Base-by-base conservation (phyloP, 345 rosid genomes). In the Eucalyptus guilfoylei region DNA sequence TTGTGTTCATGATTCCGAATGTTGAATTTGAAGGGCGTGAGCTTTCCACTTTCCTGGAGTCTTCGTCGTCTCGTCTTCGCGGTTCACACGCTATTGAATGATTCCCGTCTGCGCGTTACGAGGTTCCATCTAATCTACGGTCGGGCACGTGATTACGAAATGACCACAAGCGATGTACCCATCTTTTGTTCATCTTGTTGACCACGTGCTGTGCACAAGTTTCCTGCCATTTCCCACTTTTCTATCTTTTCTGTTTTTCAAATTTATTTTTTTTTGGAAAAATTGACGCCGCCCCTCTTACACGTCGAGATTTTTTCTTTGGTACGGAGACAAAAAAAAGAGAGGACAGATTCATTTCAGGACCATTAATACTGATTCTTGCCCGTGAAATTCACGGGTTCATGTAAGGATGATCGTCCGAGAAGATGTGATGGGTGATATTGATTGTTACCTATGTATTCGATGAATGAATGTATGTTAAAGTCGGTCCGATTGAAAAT, bases 401-500 rank as follows among this genome's bases (percentile, higher is more conserved):
- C 13, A 55, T 10, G 1, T 24, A 24, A 10, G 6, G 30, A 55
- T 9, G 30, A 24, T 19, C 9, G 2, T 52, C 2, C 4, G 5
- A 2, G 11, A 4, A 52, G 26, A 52, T 52, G 26, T 52, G 58
- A 52, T 52, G 58, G 11, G 26, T 52, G 58, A 52, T 21, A 52
- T 52, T 21, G 11, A 1, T 52, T 0, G 26, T 52, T 52, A 52
- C 26, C 5, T 52, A 3, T 8, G 8, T 21, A 19, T 19, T 52
- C 1, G 2, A 19, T 52, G 26, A 52, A 52, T 52, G 24, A 52
- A 21, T 52, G 58, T 26, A 52, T 21, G 58, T 52, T 52, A 8
- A 52, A 52, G 58, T 52, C 0, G 26, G 11, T 52, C 0, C 0
- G 0, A 1, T 1, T 21, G 26, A 21, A 52, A 21, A 4, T 52